phyloP scores from a whole-genome alignment of 345 rosid genomes.

The Camelina laxa region DNA sequence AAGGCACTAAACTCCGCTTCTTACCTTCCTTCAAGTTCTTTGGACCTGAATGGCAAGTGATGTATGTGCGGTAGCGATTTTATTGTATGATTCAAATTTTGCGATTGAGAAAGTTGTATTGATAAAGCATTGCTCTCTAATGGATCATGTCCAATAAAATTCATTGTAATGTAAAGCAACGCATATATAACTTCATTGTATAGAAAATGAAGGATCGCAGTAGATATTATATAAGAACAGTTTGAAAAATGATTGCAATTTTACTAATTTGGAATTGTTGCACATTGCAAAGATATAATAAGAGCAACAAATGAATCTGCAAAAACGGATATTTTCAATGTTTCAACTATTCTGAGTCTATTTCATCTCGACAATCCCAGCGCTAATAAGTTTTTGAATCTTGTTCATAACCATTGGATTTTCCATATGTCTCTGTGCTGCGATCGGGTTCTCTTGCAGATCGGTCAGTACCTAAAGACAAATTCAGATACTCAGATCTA shows the following conservation, averaged over 20 bases:
- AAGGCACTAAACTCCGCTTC: slow-evolving; percentile 28
- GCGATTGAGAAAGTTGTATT: background rate
- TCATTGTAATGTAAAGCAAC: background rate
- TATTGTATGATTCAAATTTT: background rate
- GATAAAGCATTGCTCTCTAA: background rate
- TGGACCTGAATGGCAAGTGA: slow-evolving; percentile 12
- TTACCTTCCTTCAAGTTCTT: slow-evolving; percentile 14
- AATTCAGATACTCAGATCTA: slow-evolving; percentile 3
- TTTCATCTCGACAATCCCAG: slow-evolving; percentile 84
- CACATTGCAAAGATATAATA: background rate
- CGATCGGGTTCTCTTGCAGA: slow-evolving; percentile 82
- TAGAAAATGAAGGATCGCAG: too few species aligned
- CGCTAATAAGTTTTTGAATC: slow-evolving; percentile 84
- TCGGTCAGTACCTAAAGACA: slow-evolving; percentile 57
- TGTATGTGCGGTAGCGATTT: background rate
- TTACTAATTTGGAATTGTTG: background rate
- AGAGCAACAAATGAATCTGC: slow-evolving; percentile 17
- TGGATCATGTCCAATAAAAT: background rate
- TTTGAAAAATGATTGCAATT: slow-evolving; percentile 3
- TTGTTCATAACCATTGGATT: slow-evolving; percentile 91
- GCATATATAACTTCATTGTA: background rate
- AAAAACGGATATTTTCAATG: background rate
- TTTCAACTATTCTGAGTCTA: slow-evolving; percentile 27
- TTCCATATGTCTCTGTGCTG: slow-evolving; percentile 85
- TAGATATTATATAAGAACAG: background rate